Evolutionary conservation across 805 yeast genomes (phyloP), one percentile per base, ranked within the genome.

Genomic region (Hanseniaspora vineae): DNA sequence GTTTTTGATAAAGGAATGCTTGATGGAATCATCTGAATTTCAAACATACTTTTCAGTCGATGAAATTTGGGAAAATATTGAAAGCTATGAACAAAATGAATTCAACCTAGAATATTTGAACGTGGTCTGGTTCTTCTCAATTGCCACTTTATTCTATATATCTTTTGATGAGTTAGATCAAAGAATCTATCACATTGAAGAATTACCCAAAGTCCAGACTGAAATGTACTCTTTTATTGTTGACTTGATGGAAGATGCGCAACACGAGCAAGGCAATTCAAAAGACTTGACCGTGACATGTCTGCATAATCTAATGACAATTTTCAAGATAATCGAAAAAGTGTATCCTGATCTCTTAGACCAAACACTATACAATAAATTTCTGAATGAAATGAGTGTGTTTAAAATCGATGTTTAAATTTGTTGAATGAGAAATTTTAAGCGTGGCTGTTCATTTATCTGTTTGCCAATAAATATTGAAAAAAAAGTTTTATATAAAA

Each of bases 231-330:
- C 40, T 10, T 37, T 37, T 37, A 37, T 37, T 37, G 40, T n/a
- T 4, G 40, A 37, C 40, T n/a, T 37, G 19, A 18, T 18, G 12
- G 19, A 37, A 17, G 19, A 14, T 10, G 17, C 40, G 19, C 11
- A 37, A 14, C 3, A 37, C 6, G 40, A 37, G 5, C 12, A 17
- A 17, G 29, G 8, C 29, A 23, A 23, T 8, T 18, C 40, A 37
- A 56, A 49, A 54, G 59, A 15, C 50, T 57, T 13, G 58, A 55
- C 44, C 48, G 42, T 18, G 50, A 51, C 18, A 62, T 58, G 39
- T 46, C 47, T 19, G 44, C 42, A 9, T 15, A 51, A 5, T 51
- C 54, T 8, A 46, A 50, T 5, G 51, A 57, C 1, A 60, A 47
- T 46, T 35, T 55, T 23, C 46, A 50, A 13, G 49, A 59, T 42